Evolutionary conservation across 1,139 yeast species (phyloP), one percentile per base, ranked within the genome.

Genomic region (Entelexis sorbosivorans): DNA sequence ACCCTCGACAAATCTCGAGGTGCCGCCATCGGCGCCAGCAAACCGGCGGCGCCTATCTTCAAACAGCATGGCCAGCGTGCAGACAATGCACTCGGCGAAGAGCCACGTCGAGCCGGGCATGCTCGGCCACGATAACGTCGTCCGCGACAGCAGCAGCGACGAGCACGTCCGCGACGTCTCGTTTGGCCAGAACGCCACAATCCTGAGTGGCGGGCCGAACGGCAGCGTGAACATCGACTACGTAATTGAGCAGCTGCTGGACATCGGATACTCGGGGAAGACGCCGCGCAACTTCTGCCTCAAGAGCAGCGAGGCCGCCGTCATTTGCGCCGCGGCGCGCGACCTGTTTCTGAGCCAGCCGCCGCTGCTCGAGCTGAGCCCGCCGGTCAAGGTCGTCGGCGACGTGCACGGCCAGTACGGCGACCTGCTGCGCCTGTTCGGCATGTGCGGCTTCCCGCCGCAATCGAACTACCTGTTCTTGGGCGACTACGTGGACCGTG

Each of bases 371-470:
- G 97, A 91, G 68, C 78, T 91, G 61, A 97, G 89, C 69, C 97
- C 98, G 28, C 98, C 98, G 52, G 89, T 91, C 65, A 91, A 91
- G 73, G 78, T 78, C 50, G 79, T 86, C 66, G 97, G 97, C 68
- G 98, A 91, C 69, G 88, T 91, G 64, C 98, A 91, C 69, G 97
- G 97, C 54, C 98, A 91, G 71, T 91, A 89, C 69, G 89, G 89
- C 66, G 98, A 91, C 71, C 77, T 91, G 64, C 77, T 91, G 68
- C 83, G 97, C 70, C 78, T 91, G 63, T 89, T 91, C 65, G 97
- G 72, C 88, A 89, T 66, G 97, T 97, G 97, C 61, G 98, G 97
- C 7, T 91, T 89, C 75, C 97, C 97, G 4, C 97, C 97, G 14
- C 96, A 88, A 69, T 95, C 96, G 31, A 89, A 89, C 72, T 89